Conservation (phyloP, 2,329 filamentous ascomycete genomes). For the Sordariomycetes sp. region DNA sequence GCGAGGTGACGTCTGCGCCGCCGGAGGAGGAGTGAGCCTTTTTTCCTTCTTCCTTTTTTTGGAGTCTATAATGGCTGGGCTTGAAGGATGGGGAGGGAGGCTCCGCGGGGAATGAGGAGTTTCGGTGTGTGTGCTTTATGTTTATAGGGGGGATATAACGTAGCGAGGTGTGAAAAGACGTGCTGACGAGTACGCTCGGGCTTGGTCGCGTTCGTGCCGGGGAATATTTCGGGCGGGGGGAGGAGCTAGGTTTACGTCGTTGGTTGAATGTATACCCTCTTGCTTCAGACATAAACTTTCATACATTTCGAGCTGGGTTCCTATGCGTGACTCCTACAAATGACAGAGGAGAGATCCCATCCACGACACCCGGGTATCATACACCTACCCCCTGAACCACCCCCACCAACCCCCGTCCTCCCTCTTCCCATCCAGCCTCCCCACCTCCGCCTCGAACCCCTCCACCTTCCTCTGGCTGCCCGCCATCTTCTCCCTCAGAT, state of each 20-base stretch:
- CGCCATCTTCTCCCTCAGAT: slow-evolving; percentile 63
- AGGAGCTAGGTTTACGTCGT: neutral
- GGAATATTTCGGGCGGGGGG: neutral
- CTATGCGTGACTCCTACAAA: neutral
- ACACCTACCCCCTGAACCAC: neutral
- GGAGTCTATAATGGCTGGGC: neutral
- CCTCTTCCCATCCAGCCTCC: slow-evolving; percentile 55
- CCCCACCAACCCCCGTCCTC: neutral
- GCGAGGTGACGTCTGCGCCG: slow-evolving; percentile 35
- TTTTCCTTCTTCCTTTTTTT: neutral
- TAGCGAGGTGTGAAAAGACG: neutral
- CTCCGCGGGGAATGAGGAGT: neutral
- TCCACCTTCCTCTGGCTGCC: slow-evolving; percentile 66
- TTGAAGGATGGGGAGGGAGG: neutral
- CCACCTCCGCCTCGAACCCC: slow-evolving; percentile 63
- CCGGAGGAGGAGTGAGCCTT: slow-evolving; percentile 10
- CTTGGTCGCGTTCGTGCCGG: neutral
- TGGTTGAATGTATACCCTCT: neutral
- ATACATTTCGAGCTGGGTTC: neutral
- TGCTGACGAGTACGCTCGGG: neutral
- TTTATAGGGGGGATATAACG: neutral
- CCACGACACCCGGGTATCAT: neutral
- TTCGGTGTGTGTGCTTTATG: neutral
- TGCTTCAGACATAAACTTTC: neutral
- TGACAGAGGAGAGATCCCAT: neutral